Base-by-base conservation (phyloP, 1,139 yeast genomes). In the Zygoascus hellenicus region DNA sequence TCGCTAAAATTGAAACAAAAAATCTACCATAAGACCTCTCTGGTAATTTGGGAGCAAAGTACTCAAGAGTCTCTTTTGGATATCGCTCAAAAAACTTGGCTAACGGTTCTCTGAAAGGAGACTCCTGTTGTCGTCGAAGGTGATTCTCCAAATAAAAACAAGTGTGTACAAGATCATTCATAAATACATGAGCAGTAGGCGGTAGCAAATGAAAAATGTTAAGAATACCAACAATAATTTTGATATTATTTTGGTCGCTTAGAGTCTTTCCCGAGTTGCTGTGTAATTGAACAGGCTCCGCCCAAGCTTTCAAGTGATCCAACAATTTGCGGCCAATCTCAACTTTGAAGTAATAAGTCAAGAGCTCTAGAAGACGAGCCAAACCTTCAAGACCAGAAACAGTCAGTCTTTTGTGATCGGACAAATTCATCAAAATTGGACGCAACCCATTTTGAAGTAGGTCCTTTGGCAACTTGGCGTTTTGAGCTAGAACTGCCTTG, bases 271-370 rank as follows among this genome's bases (percentile, higher is more conserved):
- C 77, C 0, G 95, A 81, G 46, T 83, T 76, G 54, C 78, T 78
- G 45, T 86, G 78, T 43, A 94, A 68, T 1, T 86, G 79, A 42
- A 78, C 77, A 6, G 95, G 88, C 56, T 88, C 94, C 0, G 97
- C 96, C 96, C 97, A 90, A 0, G 97, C 96, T 77, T 83, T 86
- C 56, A 92, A 71, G 66, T 94, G 98, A 59, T 94, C 98, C 29
- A 94, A 74, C 47, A 94, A 71, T 60, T 94, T 94, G 48, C 90
- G 77, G 31, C 99, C 99, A 56, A 94, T 92, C 64, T 94, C 99
- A 17, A 92, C 97, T 62, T 95, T 84, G 71, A 94, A 94, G 60
- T 94, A 92, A 2, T 95, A 87, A 34, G 92, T 89, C 56, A 94
- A 72, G 22, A 94, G 71, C 60, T 92, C 97, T 46, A 94, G 72